Base-by-base conservation (phyloP, 768 basidiomycete species). In the Lactifluus piperatus region DNA sequence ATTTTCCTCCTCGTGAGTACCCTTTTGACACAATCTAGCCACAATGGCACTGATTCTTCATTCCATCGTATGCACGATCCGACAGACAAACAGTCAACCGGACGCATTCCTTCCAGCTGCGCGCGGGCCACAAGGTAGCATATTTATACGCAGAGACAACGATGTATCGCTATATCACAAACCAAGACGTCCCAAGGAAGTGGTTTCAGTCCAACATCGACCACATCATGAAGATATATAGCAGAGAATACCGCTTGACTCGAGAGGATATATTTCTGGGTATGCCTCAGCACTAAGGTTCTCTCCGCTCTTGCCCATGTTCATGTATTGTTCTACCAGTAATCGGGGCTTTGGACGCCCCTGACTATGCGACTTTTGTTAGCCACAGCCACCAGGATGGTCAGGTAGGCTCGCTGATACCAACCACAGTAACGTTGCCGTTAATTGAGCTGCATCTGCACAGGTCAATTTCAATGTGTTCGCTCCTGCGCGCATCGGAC, bases 151-250 rank as follows among this genome's bases (percentile, higher is more conserved):
- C 86, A 2, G 90, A 91, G 67, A 76, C 81, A 43, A 85, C 84
- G 29, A 74, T 82, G 60, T 88, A 88, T 69, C 78, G 76, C 18
- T 89, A 85, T 64, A 75, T 90, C 61, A 79, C 83, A 55, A 76
- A 77, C 41, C 64, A 87, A 47, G 78, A 81, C 6, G 79, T 82
- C 10, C 81, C 88, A 0, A 84, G 81, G 65, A 78, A 73, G 58
- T 93, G 90, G 86, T 86, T 93, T 70, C 80, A 79, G 57, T 76
- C 78, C 4, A 85, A 91, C 64, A 80, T 83, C 26, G 79, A 87
- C 57, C 67, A 73, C 22, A 83, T 93, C 62, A 65, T 90, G 71
- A 68, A 78, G 44, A 69, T 79, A 18, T 90, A 79, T 68, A 81
- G 71, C 9, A 62, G 61, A 13, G 65, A 71, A 44, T 73, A 75